These are phyloP conservation scores for Elsinoe arachidis DNA, from an alignment of 2,329 filamentous ascomycete species.

Conservation along the genomic window DNA sequence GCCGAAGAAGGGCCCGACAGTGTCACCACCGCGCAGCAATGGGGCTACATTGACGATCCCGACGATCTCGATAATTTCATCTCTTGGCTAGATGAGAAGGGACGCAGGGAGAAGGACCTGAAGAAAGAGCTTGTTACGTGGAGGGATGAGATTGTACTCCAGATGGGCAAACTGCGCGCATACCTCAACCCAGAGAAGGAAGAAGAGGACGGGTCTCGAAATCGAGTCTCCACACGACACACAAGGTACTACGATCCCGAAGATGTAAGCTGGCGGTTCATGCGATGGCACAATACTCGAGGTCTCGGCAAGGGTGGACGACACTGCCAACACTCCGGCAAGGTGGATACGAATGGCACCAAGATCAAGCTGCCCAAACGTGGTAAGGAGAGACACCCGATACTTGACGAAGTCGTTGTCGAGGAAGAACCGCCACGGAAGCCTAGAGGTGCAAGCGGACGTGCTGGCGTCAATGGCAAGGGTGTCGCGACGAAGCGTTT, in stretches of 20 bases:
- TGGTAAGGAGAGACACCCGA: not conserved
- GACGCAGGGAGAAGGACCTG: constrained; percentile 76
- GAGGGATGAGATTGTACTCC: constrained; percentile 63
- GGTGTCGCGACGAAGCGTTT: not conserved
- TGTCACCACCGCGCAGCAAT: constrained; percentile 68
- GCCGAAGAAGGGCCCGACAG: constrained; percentile 76
- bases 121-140: constrained; percentile 76
- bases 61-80: constrained; percentile 70
- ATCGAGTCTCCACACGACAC: constrained; percentile 53
- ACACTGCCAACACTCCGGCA: not conserved
- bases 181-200: constrained; percentile 39
- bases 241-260: constrained; percentile 51
- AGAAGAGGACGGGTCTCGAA: constrained; percentile 37
- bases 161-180: constrained; percentile 70
- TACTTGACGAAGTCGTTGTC: not conserved
- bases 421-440: not conserved
- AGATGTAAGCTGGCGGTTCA: constrained; percentile 42
- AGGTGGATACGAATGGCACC: not conserved
- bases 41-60: constrained; percentile 84
- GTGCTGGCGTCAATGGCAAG: not conserved
- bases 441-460: not conserved
- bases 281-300: constrained; percentile 57
- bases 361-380: not conserved
- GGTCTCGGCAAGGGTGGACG: constrained; percentile 34
- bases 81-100: constrained; percentile 79